Conservation (phyloP, 140 eudicot genomes). For the Bidens hawaiensis region DNA sequence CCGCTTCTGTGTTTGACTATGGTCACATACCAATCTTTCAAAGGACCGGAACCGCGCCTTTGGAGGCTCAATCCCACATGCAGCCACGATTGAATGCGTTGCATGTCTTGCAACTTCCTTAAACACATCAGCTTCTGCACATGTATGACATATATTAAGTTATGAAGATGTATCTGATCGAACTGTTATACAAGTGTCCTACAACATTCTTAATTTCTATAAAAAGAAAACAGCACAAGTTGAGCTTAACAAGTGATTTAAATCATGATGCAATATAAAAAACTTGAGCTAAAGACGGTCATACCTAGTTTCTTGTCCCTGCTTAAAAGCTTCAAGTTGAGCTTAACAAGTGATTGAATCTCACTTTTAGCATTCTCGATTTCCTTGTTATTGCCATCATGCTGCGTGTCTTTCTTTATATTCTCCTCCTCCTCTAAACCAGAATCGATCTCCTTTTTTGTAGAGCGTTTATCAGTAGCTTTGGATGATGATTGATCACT, state of each 20-base stretch:
- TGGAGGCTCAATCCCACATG: conserved; percentile 67
- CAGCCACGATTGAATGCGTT: conserved; percentile 74
- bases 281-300: conserved; percentile 2
- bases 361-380: conserved; percentile 63
- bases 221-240: too few relatives aligned
- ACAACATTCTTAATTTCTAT: background rate
- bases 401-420: conserved; percentile 9
- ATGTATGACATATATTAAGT: conserved; percentile 5
- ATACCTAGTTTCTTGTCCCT: conserved; percentile 62
- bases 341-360: conserved; percentile 86
- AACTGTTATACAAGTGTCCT: background rate
- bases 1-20: conserved; percentile 29
- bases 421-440: conserved; percentile 18
- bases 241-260: too few relatives aligned
- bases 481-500: too few relatives aligned
- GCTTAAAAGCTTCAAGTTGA: conserved; percentile 68
- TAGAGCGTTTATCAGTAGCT: conserved; percentile 14
- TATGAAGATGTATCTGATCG: background rate
- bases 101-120: conserved; percentile 80
- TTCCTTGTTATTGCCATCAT: conserved; percentile 20
- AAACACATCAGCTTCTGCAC: conserved; percentile 58
- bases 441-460: conserved; percentile 15
- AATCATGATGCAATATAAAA: too few relatives aligned
- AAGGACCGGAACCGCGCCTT: conserved; percentile 36
- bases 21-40: conserved; percentile 44